These are phyloP conservation scores for Pleomassaria siparia DNA, from an alignment of 2,329 filamentous ascomycete genomes.

Conservation along the genomic window DNA sequence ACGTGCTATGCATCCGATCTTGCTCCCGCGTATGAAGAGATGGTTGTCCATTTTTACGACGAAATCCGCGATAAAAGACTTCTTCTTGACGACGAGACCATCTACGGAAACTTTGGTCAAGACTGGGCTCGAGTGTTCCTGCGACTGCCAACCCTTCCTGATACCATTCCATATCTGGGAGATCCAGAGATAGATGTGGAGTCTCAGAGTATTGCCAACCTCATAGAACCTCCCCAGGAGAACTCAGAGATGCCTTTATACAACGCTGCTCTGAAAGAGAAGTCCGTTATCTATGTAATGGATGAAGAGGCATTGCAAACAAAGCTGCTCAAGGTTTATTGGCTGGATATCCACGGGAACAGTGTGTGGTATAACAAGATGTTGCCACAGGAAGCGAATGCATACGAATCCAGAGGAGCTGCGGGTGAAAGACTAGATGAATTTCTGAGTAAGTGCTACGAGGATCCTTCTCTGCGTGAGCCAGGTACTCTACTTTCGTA, in stretches of 20 bases:
- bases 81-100: neutral
- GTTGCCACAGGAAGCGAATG: neutral
- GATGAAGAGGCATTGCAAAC: neutral
- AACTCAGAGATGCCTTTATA: neutral
- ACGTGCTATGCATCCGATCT: neutral
- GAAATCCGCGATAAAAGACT: neutral
- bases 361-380: neutral
- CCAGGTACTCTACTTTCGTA: too few species aligned
- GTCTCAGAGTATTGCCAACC: too few species aligned
- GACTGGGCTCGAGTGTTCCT: neutral
- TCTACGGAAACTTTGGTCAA: neutral
- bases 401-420: too few species aligned
- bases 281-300: neutral
- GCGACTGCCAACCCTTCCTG: neutral
- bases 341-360: neutral
- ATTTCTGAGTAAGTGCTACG: too few species aligned
- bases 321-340: neutral
- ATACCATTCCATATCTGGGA: neutral
- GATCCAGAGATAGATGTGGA: neutral
- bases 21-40: neutral
- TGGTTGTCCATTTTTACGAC: neutral
- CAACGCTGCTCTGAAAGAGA: neutral
- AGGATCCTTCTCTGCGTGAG: too few species aligned
- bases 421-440: too few species aligned
- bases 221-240: neutral